Percentiles rank a stretch among this genome's conserved stretches.
phyloP scores from a whole-genome alignment of 805 yeast genomes.

The Candida loeiensis region DNA sequence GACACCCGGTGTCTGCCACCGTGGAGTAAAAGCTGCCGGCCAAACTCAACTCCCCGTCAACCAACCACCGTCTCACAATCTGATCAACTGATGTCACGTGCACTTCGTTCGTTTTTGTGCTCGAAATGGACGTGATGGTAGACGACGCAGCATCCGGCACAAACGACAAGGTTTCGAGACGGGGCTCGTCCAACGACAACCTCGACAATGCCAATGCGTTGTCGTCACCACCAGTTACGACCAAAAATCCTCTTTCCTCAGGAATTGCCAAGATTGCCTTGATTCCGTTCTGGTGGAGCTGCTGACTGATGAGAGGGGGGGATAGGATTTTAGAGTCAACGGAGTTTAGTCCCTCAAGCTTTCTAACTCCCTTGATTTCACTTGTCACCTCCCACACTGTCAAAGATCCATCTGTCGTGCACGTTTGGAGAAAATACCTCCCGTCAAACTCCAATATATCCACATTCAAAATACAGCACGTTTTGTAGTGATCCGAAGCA shows the following conservation, averaged over 20 bases:
- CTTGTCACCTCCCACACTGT: constrained; percentile 56
- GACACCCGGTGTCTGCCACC: constrained; percentile 86
- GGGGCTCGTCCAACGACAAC: constrained; percentile 14
- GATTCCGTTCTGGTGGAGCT: constrained; percentile 82
- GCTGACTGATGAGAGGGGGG: constrained; percentile 38
- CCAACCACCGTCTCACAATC: constrained; percentile 59
- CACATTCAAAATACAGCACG: constrained; percentile 73
- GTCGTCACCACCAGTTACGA: constrained; percentile 91
- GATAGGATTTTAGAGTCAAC: no score
- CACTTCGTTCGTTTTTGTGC: constrained; percentile 27
- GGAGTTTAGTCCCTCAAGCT: no score
- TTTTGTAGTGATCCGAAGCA: constrained; percentile 52
- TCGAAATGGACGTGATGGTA: constrained; percentile 67
- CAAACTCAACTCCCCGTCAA: constrained; percentile 19
- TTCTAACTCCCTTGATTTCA: no score
- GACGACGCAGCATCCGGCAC: constrained; percentile 73
- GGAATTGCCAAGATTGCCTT: constrained; percentile 48
- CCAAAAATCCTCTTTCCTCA: constrained; percentile 15
- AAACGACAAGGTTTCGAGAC: constrained; percentile 30
- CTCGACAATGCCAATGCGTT: constrained; percentile 51
- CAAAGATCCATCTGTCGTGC: constrained; percentile 83
- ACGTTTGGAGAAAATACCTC: constrained; percentile 42
- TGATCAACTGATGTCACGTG: constrained; percentile 84
- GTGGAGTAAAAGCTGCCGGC: constrained; percentile 59
- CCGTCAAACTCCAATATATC: constrained; percentile 36